Percentiles rank a stretch among this genome's conserved stretches.
These are phyloP conservation scores for Beauveria asiatica DNA, from an alignment of 2,329 filamentous ascomycete genomes.

Conservation along the genomic window DNA sequence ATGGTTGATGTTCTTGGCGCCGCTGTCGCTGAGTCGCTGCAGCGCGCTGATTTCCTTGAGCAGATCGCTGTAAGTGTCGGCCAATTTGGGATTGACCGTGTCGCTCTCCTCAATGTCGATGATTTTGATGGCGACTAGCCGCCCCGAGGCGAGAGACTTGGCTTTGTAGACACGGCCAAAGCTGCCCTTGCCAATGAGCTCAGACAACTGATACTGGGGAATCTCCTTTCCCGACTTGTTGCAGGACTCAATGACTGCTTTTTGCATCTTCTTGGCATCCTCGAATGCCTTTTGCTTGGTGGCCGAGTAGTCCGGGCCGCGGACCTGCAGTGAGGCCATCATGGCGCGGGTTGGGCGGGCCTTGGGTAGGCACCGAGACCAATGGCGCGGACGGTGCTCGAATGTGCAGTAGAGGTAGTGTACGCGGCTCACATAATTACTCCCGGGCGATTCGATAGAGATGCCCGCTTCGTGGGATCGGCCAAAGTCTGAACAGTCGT, in stretches of 20 bases:
- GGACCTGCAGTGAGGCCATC: slow-evolving; percentile 35
- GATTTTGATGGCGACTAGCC: slow-evolving; percentile 69
- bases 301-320: slow-evolving; percentile 33
- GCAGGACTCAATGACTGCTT: slow-evolving; percentile 53
- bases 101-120: slow-evolving; percentile 77
- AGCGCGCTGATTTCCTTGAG: slow-evolving; percentile 62
- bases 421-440: slow-evolving; percentile 2
- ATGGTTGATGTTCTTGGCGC: slow-evolving; percentile 71
- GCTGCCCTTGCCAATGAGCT: slow-evolving; percentile 67
- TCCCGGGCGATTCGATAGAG: not conserved
- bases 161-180: slow-evolving; percentile 69
- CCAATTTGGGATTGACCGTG: slow-evolving; percentile 53
- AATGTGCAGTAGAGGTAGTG: not conserved
- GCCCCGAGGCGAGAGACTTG: slow-evolving; percentile 33
- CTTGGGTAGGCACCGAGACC: slow-evolving; percentile 2
- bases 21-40: slow-evolving; percentile 63
- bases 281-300: slow-evolving; percentile 54
- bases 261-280: slow-evolving; percentile 64
- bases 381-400: not conserved
- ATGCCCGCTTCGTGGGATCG: not conserved
- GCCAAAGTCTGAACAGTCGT: not conserved
- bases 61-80: slow-evolving; percentile 61
- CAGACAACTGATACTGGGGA: slow-evolving; percentile 59
- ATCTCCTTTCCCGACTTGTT: slow-evolving; percentile 49
- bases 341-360: slow-evolving; percentile 1